Evolutionary conservation across 2,329 filamentous ascomycete genomes (phyloP).

Genomic region (Talaromyces verruculosus): DNA sequence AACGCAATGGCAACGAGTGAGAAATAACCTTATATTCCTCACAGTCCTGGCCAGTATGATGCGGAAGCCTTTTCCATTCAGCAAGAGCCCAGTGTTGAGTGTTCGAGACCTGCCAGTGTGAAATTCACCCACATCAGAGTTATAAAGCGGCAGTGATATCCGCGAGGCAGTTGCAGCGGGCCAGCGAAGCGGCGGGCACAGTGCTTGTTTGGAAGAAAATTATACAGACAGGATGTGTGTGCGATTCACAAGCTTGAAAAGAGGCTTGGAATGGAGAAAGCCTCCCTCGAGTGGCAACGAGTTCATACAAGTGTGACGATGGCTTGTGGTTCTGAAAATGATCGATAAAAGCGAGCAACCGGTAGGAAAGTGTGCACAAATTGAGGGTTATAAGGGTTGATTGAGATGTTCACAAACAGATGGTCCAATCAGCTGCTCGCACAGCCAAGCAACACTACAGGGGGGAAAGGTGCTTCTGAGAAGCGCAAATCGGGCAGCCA

Average conservation of each 20-base stretch:
- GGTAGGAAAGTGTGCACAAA: background rate
- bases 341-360: background rate
- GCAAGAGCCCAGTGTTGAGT: background rate
- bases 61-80: background rate
- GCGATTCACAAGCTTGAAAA: background rate
- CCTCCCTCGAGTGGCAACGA: background rate
- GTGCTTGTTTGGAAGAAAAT: background rate
- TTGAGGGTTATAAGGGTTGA: slow-evolving; percentile 8
- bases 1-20: background rate
- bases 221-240: background rate
- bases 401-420: slow-evolving; percentile 6
- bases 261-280: background rate
- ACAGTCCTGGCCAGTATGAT: background rate
- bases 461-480: background rate
- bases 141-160: slow-evolving; percentile 10
- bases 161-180: slow-evolving; percentile 7
- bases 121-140: background rate
- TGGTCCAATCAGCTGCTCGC: slow-evolving; percentile 14
- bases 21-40: background rate
- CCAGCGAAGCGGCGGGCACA: slow-evolving; percentile 11
- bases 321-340: background rate
- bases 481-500: slow-evolving; percentile 16
- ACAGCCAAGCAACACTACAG: slow-evolving; percentile 11
- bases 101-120: background rate
- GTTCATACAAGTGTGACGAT: background rate